Base-by-base conservation (phyloP, 2,329 filamentous ascomycete genomes). In the Aspergillus intermedius region DNA sequence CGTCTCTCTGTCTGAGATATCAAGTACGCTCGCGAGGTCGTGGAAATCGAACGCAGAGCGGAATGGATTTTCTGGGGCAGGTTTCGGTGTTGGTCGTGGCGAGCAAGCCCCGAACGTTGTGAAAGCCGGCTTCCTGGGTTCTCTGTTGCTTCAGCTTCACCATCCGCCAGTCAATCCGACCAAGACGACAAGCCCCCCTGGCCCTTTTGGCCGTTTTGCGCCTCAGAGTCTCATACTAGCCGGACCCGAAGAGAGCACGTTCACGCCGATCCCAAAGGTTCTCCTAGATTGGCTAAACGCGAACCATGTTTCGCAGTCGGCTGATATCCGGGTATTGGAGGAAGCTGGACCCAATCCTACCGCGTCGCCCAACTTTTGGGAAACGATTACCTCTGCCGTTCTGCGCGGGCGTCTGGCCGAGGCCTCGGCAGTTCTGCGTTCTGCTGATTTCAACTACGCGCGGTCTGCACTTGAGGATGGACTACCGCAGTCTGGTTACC, bases 241-340 rank as follows among this genome's bases (percentile, higher is more conserved):
- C 8, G 52, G 60, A 28, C 52, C 58, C 13, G 54, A 61, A 43
- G 52, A 58, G 1, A 58, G 60, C n/a, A 51, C 55, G 15, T 60
- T 60, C 19, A 59, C 60, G 5, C 62, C 87, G 0, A 74, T 94
- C 15, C 88, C 91, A 1, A 84, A 86, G 61, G 79, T 90, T 13
- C 73, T 97, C 12, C 83, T 96, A 53, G 80, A 87, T 59, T 97
- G 91, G 91, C 76, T 95, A 54, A 79, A 87, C 47, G 76, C 77
- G 13, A 80, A 88, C 60, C 88, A 95, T 62, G 82, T 87, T 53
- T 78, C 85, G 22, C 87, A 87, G 58, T 77, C 78, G 2, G 77
- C 81, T 45, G 86, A 91, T 59, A 73, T 87, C 21, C 74, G 81
- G 34, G 75, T 82, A 3, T 77, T 96, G 21, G 73, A 80, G 53